Evolutionary conservation across 2,329 filamentous ascomycete species (phyloP).

Genomic region (Neopestalotiopsis sp.): DNA sequence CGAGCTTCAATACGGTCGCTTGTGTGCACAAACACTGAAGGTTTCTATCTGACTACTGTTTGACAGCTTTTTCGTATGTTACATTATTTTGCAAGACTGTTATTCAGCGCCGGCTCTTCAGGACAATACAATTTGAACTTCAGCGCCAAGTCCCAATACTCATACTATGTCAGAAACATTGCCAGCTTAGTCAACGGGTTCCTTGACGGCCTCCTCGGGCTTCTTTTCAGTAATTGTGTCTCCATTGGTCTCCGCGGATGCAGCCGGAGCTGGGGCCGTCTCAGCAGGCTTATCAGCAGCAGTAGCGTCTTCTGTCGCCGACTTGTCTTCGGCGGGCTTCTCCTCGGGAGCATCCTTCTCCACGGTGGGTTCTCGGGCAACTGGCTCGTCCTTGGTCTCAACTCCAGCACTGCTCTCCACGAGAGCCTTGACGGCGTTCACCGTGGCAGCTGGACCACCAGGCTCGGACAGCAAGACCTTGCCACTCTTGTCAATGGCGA

Average conservation of each 20-base stretch:
- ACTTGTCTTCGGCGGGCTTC: background rate
- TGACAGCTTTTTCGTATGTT: background rate
- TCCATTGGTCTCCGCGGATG: slow-evolving; percentile 29
- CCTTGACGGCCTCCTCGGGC: slow-evolving; percentile 46
- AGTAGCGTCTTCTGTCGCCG: slow-evolving; percentile 13
- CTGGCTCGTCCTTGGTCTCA: slow-evolving; percentile 25
- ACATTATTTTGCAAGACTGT: background rate
- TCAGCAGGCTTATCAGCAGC: slow-evolving; percentile 24
- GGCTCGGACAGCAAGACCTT: slow-evolving; percentile 77
- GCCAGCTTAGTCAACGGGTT: slow-evolving; percentile 8
- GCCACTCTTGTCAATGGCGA: slow-evolving; percentile 81
- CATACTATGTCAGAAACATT: background rate
- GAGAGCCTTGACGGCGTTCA: slow-evolving; percentile 76
- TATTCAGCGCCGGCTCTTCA: background rate
- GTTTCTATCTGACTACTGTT: background rate
- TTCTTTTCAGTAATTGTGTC: slow-evolving; percentile 40
- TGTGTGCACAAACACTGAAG: background rate
- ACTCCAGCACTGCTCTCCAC: slow-evolving; percentile 47
- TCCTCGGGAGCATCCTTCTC: slow-evolving; percentile 22
- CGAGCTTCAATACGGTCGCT: background rate
- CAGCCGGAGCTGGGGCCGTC: slow-evolving; percentile 14
- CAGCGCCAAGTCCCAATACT: background rate
- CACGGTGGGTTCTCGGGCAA: slow-evolving; percentile 29
- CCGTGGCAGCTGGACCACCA: slow-evolving; percentile 78
- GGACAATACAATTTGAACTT: background rate